These are phyloP conservation scores for Selaginella tamariscina DNA, from an alignment of 75 land plant species.

Conservation along the genomic window DNA sequence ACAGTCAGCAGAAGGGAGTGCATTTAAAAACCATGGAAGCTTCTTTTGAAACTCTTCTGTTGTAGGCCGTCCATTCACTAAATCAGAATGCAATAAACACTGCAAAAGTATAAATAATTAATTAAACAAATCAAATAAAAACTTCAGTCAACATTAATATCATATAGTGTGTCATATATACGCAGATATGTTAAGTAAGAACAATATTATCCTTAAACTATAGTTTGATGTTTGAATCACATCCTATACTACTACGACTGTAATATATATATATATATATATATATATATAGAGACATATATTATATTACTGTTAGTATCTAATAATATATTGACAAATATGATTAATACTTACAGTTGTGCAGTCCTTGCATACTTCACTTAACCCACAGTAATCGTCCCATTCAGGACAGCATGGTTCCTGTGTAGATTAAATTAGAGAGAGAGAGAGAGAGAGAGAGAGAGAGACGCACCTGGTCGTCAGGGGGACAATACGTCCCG, in stretches of 20 bases:
- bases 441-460: no score
- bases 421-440: slow-evolving; percentile 23
- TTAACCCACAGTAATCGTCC: slow-evolving; percentile 39
- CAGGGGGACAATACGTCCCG: slow-evolving; percentile 86
- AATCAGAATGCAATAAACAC: slow-evolving; percentile 83
- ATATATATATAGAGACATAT: no score
- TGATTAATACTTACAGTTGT: slow-evolving; percentile 55
- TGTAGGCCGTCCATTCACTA: slow-evolving; percentile 60
- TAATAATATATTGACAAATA: neutral
- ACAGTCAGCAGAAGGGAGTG: slow-evolving; percentile 89
- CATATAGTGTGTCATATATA: neutral
- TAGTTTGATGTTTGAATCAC: no score
- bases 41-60: slow-evolving; percentile 74
- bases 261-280: no score
- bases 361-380: slow-evolving; percentile 71
- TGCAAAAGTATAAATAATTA: slow-evolving; percentile 12
- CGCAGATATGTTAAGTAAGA: no score
- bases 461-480: slow-evolving; percentile 65
- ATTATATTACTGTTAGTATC: neutral
- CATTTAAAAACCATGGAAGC: slow-evolving; percentile 90
- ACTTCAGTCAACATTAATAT: neutral
- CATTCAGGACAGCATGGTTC: slow-evolving; percentile 76
- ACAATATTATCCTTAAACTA: no score
- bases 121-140: neutral
- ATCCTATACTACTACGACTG: no score